phyloP scores from a whole-genome alignment of 305 asterid species.

The Fraxinus ornus region DNA sequence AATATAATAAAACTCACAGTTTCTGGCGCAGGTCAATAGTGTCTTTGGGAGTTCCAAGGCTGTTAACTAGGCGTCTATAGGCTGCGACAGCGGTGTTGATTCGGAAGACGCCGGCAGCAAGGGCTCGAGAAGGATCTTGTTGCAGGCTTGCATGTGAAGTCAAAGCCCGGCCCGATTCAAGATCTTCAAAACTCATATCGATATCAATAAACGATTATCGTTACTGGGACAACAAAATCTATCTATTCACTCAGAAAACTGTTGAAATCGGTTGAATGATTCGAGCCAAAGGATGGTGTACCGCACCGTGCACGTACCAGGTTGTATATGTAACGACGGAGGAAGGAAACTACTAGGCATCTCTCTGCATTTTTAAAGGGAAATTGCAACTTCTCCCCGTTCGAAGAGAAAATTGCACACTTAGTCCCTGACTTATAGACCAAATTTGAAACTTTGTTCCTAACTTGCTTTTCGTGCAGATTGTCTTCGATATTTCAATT shows the following conservation, averaged over 20 bases:
- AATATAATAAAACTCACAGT: conserved; percentile 25
- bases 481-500: not conserved
- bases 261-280: not conserved
- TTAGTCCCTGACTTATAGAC: not conserved
- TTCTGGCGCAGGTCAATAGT: conserved; percentile 32
- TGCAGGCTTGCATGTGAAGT: conserved; percentile 12
- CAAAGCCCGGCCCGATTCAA: conserved; percentile 29
- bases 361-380: not conserved
- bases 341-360: not conserved
- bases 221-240: not conserved
- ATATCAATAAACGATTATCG: not conserved
- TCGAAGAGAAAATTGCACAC: not conserved
- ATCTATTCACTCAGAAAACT: not conserved
- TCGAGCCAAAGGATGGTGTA: not conserved
- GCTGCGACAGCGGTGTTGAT: conserved; percentile 33
- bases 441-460: not conserved
- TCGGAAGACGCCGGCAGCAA: conserved; percentile 33
- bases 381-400: not conserved
- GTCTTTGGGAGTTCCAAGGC: conserved; percentile 33
- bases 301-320: not conserved
- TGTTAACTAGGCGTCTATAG: conserved; percentile 31
- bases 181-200: conserved; percentile 36
- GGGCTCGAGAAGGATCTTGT: conserved; percentile 29
- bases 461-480: not conserved
- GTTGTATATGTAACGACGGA: not conserved